Percentiles rank a stretch among this genome's conserved stretches.
These are phyloP conservation scores for Baorangia bicolor DNA, from an alignment of 768 basidiomycete species.

Conservation along the genomic window DNA sequence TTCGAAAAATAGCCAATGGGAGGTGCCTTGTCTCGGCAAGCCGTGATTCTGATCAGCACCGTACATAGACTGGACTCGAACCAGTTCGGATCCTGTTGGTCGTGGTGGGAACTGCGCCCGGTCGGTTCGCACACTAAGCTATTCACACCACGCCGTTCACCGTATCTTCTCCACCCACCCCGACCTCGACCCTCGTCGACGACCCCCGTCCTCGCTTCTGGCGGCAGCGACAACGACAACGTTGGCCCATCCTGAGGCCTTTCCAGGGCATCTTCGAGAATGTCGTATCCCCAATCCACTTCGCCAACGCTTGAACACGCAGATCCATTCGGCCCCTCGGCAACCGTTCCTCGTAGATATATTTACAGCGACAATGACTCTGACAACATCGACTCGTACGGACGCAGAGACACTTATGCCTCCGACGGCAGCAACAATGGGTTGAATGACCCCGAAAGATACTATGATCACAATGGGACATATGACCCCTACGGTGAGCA, in stretches of 20 bases:
- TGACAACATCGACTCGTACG: slow-evolving; percentile 61
- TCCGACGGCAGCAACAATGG: slow-evolving; percentile 70
- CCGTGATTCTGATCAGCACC: not conserved
- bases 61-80: slow-evolving; percentile 10
- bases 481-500: slow-evolving; percentile 65
- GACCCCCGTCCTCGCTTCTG: slow-evolving; percentile 1
- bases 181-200: slow-evolving; percentile 1
- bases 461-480: slow-evolving; percentile 62
- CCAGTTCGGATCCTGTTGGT: slow-evolving; percentile 23
- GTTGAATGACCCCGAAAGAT: slow-evolving; percentile 41
- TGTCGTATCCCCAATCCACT: slow-evolving; percentile 56
- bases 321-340: slow-evolving; percentile 61
- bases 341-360: slow-evolving; percentile 40
- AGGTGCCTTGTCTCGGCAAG: not conserved
- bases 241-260: slow-evolving; percentile 16
- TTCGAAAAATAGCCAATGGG: not conserved
- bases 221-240: slow-evolving; percentile 16
- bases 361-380: slow-evolving; percentile 76
- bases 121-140: slow-evolving; percentile 17
- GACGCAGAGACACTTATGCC: slow-evolving; percentile 63
- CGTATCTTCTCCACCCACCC: slow-evolving; percentile 2
- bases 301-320: slow-evolving; percentile 60
- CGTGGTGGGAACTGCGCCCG: slow-evolving; percentile 26
- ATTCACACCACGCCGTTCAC: slow-evolving; percentile 17
- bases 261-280: slow-evolving; percentile 18